Conservation (phyloP, 371 early-diverging fungal species). For the Syncephalastrum monosporum region DNA sequence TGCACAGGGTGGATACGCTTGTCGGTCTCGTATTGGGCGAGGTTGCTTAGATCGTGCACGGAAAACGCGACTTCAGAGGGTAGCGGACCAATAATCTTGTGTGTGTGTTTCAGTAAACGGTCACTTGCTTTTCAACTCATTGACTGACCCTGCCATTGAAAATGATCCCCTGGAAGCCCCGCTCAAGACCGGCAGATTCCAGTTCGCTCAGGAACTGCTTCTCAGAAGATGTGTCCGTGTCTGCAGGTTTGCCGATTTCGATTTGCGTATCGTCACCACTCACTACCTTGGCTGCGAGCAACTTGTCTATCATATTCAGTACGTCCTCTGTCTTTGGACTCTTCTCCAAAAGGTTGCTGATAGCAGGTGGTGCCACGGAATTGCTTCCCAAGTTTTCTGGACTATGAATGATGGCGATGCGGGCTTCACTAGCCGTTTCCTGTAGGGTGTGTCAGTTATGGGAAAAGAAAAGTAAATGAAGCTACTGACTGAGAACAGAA, state of each 20-base stretch:
- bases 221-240: too few species aligned
- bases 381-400: neutral
- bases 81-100: conserved; percentile 55
- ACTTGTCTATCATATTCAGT: too few species aligned
- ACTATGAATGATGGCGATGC: conserved; percentile 55
- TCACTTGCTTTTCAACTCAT: neutral
- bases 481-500: conserved; percentile 37
- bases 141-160: conserved; percentile 41
- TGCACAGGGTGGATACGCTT: conserved; percentile 37
- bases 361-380: too few species aligned
- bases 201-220: neutral
- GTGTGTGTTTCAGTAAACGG: neutral
- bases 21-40: conserved; percentile 45
- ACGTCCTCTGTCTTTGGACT: too few species aligned
- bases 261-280: too few species aligned
- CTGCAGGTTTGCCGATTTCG: too few species aligned
- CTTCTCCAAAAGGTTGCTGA: too few species aligned
- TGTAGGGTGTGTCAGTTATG: neutral
- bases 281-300: too few species aligned
- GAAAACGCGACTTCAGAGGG: conserved; percentile 31
- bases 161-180: conserved; percentile 26
- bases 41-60: conserved; percentile 46
- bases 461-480: neutral
- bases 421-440: conserved; percentile 30
- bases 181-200: conserved; percentile 20